Base-by-base conservation (phyloP, 2,329 filamentous ascomycete genomes). In the Nemania serpens region DNA sequence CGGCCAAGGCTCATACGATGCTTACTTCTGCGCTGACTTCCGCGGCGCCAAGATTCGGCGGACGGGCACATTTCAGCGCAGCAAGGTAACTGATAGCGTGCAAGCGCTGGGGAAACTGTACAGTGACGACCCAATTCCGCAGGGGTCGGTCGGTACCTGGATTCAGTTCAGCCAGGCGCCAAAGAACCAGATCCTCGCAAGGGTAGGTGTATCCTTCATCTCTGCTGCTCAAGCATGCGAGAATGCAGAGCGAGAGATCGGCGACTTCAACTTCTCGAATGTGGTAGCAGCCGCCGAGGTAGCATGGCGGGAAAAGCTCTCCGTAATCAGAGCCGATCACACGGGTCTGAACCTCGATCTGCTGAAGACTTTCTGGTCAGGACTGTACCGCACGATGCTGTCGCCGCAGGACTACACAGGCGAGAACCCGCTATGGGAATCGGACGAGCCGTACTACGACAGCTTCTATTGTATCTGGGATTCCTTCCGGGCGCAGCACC, bases 341-440 rank as follows among this genome's bases (percentile, higher is more conserved):
- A 77, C 70, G 0, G 82, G 82, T 0, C 83, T 85, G 6, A 83
- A 82, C 15, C 80, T 81, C 39, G 78, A 83, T 33, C 70, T 90
- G 29, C 80, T 88, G 68, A 85, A 77, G 11, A 83, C 85, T 0
- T 91, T 92, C 68, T 91, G 88, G 88, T 90, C 87, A 20, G 88
- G 88, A 0, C 75, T 87, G 5, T 92, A 91, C 69, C 79, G 89
- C 29, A 80, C 84, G 4, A 80, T 91, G 78, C 84, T 91, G 55
- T 88, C 85, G 45, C 89, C 89, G 9, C 88, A 91, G 71, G 88
- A 91, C 67, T 91, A 91, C 69, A 91, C 89, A 0, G 88, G 88
- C 4, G 89, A 92, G 73, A 92, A 92, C 64, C 87, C 84, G 37
- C 74, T 88, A 1, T 92, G 89, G 89, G 72, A 85, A 12, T 89